These are phyloP conservation scores for button mushroom (Agaricus bisporus) DNA, from an alignment of 768 basidiomycete species.

Conservation along the genomic window DNA sequence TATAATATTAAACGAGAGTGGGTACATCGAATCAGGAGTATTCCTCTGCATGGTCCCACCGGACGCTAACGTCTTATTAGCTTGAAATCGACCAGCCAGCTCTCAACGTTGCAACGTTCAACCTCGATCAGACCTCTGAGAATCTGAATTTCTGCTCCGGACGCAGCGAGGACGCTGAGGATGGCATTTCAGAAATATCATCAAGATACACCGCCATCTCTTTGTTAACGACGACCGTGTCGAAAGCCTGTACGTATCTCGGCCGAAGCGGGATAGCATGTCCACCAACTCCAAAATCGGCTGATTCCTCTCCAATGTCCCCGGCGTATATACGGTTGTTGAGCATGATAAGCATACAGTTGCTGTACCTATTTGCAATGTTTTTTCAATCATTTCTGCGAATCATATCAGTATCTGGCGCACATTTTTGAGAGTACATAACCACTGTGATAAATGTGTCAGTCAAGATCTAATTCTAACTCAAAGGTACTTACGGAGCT, in stretches of 20 bases:
- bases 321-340: conserved; percentile 2
- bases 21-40: no score
- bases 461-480: background rate
- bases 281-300: background rate
- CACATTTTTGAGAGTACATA: conserved; percentile 1
- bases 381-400: background rate
- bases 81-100: no score
- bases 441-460: background rate
- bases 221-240: background rate
- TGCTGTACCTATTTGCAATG: background rate
- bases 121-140: no score
- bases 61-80: no score
- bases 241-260: background rate
- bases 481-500: conserved; percentile 2
- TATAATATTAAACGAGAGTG: no score
- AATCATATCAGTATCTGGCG: background rate
- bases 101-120: no score
- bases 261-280: background rate
- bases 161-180: no score
- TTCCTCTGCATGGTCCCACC: no score
- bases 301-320: background rate
- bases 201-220: background rate
- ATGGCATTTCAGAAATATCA: no score
- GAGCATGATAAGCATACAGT: conserved; percentile 1
- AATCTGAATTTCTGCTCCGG: no score